Evolutionary conservation across 306 rosid genomes (phyloP).

Genomic region (Vicia villosa): DNA sequence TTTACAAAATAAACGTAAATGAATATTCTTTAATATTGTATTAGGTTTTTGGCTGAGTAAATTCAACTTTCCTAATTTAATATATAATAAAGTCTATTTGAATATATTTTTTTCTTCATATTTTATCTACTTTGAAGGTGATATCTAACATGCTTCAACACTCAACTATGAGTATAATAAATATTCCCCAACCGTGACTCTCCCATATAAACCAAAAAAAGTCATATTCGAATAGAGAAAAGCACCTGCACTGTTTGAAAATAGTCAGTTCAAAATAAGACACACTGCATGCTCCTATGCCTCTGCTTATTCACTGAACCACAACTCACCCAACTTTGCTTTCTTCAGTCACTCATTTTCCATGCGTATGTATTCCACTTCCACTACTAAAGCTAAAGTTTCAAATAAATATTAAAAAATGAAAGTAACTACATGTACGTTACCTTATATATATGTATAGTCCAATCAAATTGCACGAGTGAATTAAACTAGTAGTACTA

Average conservation of each 20-base stretch:
- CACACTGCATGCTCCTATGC: slow-evolving; percentile 36
- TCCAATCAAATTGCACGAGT: slow-evolving; percentile 50
- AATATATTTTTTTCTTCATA: too few relatives aligned
- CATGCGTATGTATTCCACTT: slow-evolving; percentile 30
- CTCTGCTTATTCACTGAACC: slow-evolving; percentile 30
- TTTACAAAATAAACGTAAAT: too few relatives aligned
- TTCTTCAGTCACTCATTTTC: slow-evolving; percentile 24
- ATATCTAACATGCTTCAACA: not conserved
- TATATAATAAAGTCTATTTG: too few relatives aligned
- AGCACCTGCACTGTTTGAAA: slow-evolving; percentile 38
- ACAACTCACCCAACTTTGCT: slow-evolving; percentile 18
- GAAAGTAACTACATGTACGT: slow-evolving; percentile 20
- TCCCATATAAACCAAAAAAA: slow-evolving; percentile 4
- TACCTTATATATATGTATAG: slow-evolving; percentile 27
- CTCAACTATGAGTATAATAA: not conserved
- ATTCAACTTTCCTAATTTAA: too few relatives aligned
- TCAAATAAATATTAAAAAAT: not conserved
- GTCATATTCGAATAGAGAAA: slow-evolving; percentile 32
- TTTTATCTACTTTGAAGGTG: too few relatives aligned
- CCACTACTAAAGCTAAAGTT: not conserved
- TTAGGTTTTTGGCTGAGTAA: too few relatives aligned
- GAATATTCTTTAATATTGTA: too few relatives aligned
- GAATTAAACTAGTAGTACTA: slow-evolving; percentile 14
- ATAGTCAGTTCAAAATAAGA: slow-evolving; percentile 26
- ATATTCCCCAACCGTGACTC: slow-evolving; percentile 6